phyloP scores from a whole-genome alignment of 495 filamentous ascomycete genomes.

The Penicillium crystallinum region DNA sequence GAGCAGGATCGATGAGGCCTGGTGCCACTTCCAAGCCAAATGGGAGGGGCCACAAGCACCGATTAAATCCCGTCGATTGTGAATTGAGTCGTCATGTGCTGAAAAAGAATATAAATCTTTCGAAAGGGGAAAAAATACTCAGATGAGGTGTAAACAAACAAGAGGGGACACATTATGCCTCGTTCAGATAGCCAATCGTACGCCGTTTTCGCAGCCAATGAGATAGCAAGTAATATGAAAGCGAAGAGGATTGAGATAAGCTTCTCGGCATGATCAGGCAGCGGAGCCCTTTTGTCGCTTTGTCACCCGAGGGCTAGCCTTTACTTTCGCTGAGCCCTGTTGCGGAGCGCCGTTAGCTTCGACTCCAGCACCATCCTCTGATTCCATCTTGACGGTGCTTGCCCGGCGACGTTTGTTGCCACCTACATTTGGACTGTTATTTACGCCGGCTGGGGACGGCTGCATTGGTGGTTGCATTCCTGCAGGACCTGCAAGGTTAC shows the following conservation, averaged over 20 bases:
- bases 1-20: slow-evolving; percentile 13
- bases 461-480: slow-evolving; percentile 70
- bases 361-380: slow-evolving; percentile 49
- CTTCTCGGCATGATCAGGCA: slow-evolving; percentile 9
- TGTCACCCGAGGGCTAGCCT: slow-evolving; percentile 50
- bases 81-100: slow-evolving; percentile 23
- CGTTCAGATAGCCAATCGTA: slow-evolving; percentile 32
- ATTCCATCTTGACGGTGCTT: slow-evolving; percentile 73
- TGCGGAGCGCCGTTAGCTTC: slow-evolving; percentile 46
- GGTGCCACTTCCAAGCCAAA: slow-evolving; percentile 4
- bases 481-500: slow-evolving; percentile 37
- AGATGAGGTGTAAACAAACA: slow-evolving; percentile 21
- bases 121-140: slow-evolving; percentile 18
- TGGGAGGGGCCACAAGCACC: slow-evolving; percentile 6
- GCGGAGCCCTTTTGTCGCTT: slow-evolving; percentile 52
- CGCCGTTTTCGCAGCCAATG: slow-evolving; percentile 33
- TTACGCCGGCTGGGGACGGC: slow-evolving; percentile 70
- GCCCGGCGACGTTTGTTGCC: slow-evolving; percentile 69
- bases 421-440: slow-evolving; percentile 74
- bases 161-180: slow-evolving; percentile 11
- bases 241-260: slow-evolving; percentile 2
- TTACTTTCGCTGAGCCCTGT: slow-evolving; percentile 45
- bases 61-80: slow-evolving; percentile 18
- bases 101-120: slow-evolving; percentile 17
- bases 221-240: slow-evolving; percentile 18